These are phyloP conservation scores for Fusarium mundagurra DNA, from an alignment of 2,329 filamentous ascomycete species.

Conservation along the genomic window DNA sequence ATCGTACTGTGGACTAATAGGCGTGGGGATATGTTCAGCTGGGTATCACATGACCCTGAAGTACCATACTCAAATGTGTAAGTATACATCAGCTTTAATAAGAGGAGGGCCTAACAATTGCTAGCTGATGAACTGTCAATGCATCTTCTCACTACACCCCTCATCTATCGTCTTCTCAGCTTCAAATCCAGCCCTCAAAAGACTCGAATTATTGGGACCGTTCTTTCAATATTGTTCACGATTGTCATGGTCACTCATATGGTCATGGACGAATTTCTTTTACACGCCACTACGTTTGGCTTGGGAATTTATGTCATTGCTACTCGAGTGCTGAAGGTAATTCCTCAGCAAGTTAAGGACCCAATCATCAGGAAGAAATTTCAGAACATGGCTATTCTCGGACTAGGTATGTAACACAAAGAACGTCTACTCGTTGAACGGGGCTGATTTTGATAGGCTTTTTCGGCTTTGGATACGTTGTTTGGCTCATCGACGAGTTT, in stretches of 20 bases:
- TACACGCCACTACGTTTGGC: slow-evolving; percentile 51
- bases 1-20: slow-evolving; percentile 52
- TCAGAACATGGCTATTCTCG: slow-evolving; percentile 29
- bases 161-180: slow-evolving; percentile 53
- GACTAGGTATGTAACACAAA: slow-evolving; percentile 20
- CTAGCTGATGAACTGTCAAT: slow-evolving; percentile 53
- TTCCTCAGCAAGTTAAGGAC: slow-evolving; percentile 47
- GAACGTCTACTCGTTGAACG: fast-evolving
- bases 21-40: slow-evolving; percentile 47
- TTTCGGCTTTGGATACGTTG: slow-evolving; percentile 50
- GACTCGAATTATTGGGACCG: slow-evolving; percentile 36
- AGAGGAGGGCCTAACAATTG: background rate
- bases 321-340: slow-evolving; percentile 43
- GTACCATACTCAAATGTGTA: slow-evolving; percentile 50
- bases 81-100: background rate
- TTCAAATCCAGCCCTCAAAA: slow-evolving; percentile 43
- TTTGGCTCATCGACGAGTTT: slow-evolving; percentile 53
- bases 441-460: slow-evolving; percentile 37
- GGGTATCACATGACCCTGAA: slow-evolving; percentile 49
- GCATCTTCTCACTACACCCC: slow-evolving; percentile 54
- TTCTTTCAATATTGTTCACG: slow-evolving; percentile 40
- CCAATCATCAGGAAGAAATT: slow-evolving; percentile 29
- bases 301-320: slow-evolving; percentile 49
- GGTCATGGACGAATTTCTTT: slow-evolving; percentile 54
- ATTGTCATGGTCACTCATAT: slow-evolving; percentile 54